Base-by-base conservation (phyloP, 768 basidiomycete species). In the Xerocomus spinulosus region DNA sequence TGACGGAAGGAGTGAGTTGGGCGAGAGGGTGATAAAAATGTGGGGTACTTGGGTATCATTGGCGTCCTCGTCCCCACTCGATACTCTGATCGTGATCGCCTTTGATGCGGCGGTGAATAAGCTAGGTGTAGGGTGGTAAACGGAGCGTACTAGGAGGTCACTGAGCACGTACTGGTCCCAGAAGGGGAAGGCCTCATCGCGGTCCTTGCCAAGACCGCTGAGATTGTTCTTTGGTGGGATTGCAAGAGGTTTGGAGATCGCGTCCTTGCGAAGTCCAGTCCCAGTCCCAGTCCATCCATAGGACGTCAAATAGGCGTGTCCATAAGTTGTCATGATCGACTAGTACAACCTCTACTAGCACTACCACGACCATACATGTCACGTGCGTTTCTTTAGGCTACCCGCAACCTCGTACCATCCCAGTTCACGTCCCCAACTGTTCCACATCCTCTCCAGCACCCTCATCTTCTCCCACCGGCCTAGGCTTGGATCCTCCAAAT, bases 121-220 rank as follows among this genome's bases (percentile, higher is more conserved):
- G 41, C 67, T 67, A 18, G 8, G n/a, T 5, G 46, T 14, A 21
- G 44, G 43, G 26, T 18, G 44, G 32, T 52, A 40, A 42, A 29
- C 14, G 12, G 34, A 28, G 40, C 28, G 8, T 3, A 29, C 17
- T 15, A n/a, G 14, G 30, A 26, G 3, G 34, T 26, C 1, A 17
- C 5, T 7, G 9, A 23, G 42, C 14, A 77, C 89, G 68, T 58
- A 95, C 92, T 96, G 92, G 65, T 97, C 93, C 93, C 93, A 97
- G 78, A 97, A 97, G 42, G 93, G 92, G 63, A 93, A 92, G 0
- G 92, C 91, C 57, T 94, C 92, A 60, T 95, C 93, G 55, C 92
- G 79, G 66, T 97, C 91, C 64, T 92, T 93, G 47, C 93, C 93
- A 49, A 97, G 67, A 2, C 93, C 93, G 9, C 80, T 71, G n/a